Evolutionary conservation across 345 rosid species (phyloP).

Genomic region (Jatropha curcas): DNA sequence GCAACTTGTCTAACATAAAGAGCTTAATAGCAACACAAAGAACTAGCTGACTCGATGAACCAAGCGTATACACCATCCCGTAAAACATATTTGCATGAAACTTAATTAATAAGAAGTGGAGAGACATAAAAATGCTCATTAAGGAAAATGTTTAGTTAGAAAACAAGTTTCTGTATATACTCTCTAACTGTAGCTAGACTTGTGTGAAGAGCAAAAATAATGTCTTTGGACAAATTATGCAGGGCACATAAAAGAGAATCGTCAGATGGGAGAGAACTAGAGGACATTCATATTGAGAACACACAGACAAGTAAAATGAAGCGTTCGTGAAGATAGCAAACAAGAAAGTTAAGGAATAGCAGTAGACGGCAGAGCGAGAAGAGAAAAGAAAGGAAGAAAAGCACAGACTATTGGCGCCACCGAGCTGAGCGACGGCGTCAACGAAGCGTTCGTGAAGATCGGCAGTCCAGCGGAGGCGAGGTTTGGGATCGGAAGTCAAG

Average conservation of each 20-base stretch:
- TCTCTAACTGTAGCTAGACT: no score
- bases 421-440: slow-evolving; percentile 87
- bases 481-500: slow-evolving; percentile 88
- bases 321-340: no score
- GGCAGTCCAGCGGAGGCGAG: slow-evolving; percentile 88
- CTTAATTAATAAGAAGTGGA: background rate
- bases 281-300: background rate
- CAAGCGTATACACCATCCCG: background rate
- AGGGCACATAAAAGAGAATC: background rate
- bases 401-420: slow-evolving; percentile 72
- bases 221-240: background rate
- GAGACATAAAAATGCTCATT: background rate
- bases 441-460: slow-evolving; percentile 91
- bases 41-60: background rate
- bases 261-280: background rate
- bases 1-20: background rate
- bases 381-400: background rate
- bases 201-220: no score
- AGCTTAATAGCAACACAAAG: background rate
- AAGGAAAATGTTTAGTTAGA: background rate
- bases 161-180: no score
- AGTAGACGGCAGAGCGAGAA: background rate
- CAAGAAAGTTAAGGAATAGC: background rate
- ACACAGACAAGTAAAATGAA: background rate
- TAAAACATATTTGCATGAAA: background rate